Base-by-base conservation (phyloP, 306 rosid species). In the Acacia confusa region DNA sequence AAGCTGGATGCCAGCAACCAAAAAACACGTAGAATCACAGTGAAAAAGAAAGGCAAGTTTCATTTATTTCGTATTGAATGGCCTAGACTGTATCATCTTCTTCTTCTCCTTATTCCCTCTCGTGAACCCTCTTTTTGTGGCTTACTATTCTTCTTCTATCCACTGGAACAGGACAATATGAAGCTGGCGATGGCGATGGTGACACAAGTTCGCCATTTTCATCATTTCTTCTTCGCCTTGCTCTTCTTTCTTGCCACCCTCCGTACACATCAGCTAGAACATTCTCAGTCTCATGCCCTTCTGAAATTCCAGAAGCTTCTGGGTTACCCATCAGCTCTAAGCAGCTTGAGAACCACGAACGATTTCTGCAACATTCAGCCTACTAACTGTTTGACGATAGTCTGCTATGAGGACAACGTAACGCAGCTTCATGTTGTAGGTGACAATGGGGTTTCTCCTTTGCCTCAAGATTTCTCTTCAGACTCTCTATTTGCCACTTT, bases 371-470 rank as follows among this genome's bases (percentile, higher is more conserved):
- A 77, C 88, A 83, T 88, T 71, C 98, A 95, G 36, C 92, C 98
- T 36, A 89, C 91, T 15, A 66, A 83, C 40, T 87, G 80, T 72
- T 84, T 95, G 53, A 93, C 97, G 40, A 68, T 92, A 27, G 86
- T 77, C 1, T 95, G 99, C 85, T 93, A 95, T 83, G 94, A 93
- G 28, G 87, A 85, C 32, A 86, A 48, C 19, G 72, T 95, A 43
- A 93, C 99, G 27, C 99, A 95, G 87, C 77, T 95, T 53, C 97
- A 95, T 84, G 87, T 92, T 74, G 90, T 79, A 82, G 96, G 92
- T 69, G 82, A 80, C 57, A 79, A 60, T 74, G 89, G 75, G 44
- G 70, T 78, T 36, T 76, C 88, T 15, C 30, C 86, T 52, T 79
- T 87, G 47, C 88, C 92, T 53, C 85, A 17, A 58, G 74, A 75